Conservation (phyloP, 495 filamentous ascomycete species). For the Durotheca rogersii region DNA sequence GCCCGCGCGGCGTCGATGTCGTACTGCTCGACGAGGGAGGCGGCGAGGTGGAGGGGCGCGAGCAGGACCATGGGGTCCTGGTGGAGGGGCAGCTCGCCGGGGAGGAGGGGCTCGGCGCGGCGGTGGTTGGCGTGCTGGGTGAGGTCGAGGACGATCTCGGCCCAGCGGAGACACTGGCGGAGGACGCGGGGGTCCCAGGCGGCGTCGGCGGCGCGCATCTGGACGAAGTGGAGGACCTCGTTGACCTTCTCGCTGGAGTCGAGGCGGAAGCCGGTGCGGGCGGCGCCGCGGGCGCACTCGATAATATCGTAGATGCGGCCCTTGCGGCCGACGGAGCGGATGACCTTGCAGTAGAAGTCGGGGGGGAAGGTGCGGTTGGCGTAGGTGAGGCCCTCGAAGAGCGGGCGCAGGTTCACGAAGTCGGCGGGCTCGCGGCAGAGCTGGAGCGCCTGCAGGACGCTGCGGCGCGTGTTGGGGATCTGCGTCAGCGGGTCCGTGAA, state of each 20-base stretch:
- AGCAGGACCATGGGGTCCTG: slow-evolving; percentile 43
- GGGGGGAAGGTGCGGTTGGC: slow-evolving; percentile 40
- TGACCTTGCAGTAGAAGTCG: slow-evolving; percentile 40
- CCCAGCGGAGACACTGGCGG: slow-evolving; percentile 43
- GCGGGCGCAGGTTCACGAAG: slow-evolving; percentile 58
- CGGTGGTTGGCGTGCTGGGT: slow-evolving; percentile 52
- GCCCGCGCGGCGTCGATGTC: no score
- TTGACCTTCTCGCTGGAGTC: slow-evolving; percentile 41
- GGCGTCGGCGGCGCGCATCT: slow-evolving; percentile 46
- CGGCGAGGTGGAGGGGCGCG: slow-evolving; percentile 42
- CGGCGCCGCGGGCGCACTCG: slow-evolving; percentile 51
- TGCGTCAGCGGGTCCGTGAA: slow-evolving; percentile 43
- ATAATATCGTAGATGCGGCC: slow-evolving; percentile 51
- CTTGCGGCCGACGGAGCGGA: slow-evolving; percentile 42
- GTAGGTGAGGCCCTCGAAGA: slow-evolving; percentile 58
- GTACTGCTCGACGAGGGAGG: slow-evolving; percentile 33
- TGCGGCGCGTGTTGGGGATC: slow-evolving; percentile 35
- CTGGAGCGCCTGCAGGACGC: slow-evolving; percentile 43
- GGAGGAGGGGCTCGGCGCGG: slow-evolving; percentile 2
- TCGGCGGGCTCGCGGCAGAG: slow-evolving; percentile 59
- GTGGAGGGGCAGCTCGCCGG: slow-evolving; percentile 27
- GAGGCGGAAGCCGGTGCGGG: slow-evolving; percentile 54
- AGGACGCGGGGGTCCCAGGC: slow-evolving; percentile 43
- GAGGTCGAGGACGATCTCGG: slow-evolving; percentile 51
- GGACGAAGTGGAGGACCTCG: slow-evolving; percentile 53